Evolutionary conservation across 164 flowering plant genomes (phyloP).

Genomic region (Liquidambar formosana): DNA sequence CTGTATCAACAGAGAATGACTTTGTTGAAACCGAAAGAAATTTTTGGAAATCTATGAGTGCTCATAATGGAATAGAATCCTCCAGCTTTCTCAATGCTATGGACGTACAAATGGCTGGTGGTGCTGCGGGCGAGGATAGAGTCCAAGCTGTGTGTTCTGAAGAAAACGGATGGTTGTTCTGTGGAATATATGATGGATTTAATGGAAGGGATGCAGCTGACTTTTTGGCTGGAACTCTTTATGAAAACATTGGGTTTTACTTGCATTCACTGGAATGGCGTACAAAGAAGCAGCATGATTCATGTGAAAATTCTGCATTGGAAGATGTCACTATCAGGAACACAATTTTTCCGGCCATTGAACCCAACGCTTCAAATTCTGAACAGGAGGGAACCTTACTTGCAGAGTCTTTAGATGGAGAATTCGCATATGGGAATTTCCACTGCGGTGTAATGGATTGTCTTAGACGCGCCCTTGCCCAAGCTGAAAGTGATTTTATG

Average conservation of each 20-base stretch:
- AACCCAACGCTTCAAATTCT: constrained; percentile 5
- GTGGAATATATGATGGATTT: constrained; percentile 92
- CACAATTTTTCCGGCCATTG: constrained; percentile 11
- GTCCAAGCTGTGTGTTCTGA: constrained; percentile 97
- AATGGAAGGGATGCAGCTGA: constrained; percentile 98
- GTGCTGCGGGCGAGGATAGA: constrained; percentile 97
- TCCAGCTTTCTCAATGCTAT: constrained; percentile 57
- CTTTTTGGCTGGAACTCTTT: constrained; percentile 86
- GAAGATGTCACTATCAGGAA: constrained; percentile 10
- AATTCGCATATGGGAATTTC: constrained; percentile 28
- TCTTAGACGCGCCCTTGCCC: constrained; percentile 67
- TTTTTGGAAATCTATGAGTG: constrained; percentile 54
- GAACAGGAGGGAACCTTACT: constrained; percentile 3
- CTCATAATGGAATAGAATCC: constrained; percentile 57
- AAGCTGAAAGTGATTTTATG: constrained; percentile 79
- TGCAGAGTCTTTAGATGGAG: constrained; percentile 5
- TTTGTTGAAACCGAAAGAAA: constrained; percentile 48
- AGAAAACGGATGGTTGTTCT: constrained; percentile 92
- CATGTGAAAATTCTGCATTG: constrained; percentile 17
- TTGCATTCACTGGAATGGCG: constrained; percentile 50
- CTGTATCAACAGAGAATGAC: constrained; percentile 51
- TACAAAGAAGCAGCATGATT: constrained; percentile 26
- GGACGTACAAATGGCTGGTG: constrained; percentile 92
- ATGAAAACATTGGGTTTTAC: constrained; percentile 59
- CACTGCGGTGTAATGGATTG: constrained; percentile 53